Conservation (phyloP, 1,139 yeast species). For the Magnusiomyces suaveolens region DNA sequence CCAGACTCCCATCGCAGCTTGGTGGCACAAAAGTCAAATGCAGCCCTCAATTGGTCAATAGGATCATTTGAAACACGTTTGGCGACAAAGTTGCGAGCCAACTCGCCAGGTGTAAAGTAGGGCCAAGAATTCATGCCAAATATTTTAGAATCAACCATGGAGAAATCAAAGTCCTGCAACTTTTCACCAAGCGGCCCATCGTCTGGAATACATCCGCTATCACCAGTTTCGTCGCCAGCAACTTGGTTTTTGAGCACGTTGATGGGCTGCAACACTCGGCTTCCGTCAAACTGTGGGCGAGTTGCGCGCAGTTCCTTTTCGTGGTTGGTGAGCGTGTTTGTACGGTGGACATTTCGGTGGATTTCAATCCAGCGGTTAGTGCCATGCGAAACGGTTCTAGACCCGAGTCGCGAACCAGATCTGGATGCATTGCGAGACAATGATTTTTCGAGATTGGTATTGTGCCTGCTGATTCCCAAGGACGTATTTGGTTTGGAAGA, state of each 20-base stretch:
- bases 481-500: background rate
- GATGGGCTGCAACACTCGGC: slow-evolving; percentile 57
- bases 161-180: slow-evolving; percentile 22
- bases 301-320: slow-evolving; percentile 64
- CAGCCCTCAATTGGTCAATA: slow-evolving; percentile 50
- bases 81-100: slow-evolving; percentile 11
- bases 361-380: slow-evolving; percentile 39
- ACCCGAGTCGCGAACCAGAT: background rate
- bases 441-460: background rate
- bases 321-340: slow-evolving; percentile 59
- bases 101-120: slow-evolving; percentile 28
- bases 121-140: slow-evolving; percentile 28
- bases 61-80: slow-evolving; percentile 25
- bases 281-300: slow-evolving; percentile 58
- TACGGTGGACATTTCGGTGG: slow-evolving; percentile 58
- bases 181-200: slow-evolving; percentile 18
- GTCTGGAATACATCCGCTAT: slow-evolving; percentile 19
- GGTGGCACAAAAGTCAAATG: slow-evolving; percentile 50
- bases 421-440: background rate
- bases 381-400: slow-evolving; percentile 1
- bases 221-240: slow-evolving; percentile 25
- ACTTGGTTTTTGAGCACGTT: slow-evolving; percentile 20
- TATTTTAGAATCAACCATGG: slow-evolving; percentile 27
- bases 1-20: slow-evolving; percentile 35
- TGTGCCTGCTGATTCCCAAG: slow-evolving; percentile 1